phyloP scores from a whole-genome alignment of 2,329 filamentous ascomycete species.

The Diaporthe caulivora region DNA sequence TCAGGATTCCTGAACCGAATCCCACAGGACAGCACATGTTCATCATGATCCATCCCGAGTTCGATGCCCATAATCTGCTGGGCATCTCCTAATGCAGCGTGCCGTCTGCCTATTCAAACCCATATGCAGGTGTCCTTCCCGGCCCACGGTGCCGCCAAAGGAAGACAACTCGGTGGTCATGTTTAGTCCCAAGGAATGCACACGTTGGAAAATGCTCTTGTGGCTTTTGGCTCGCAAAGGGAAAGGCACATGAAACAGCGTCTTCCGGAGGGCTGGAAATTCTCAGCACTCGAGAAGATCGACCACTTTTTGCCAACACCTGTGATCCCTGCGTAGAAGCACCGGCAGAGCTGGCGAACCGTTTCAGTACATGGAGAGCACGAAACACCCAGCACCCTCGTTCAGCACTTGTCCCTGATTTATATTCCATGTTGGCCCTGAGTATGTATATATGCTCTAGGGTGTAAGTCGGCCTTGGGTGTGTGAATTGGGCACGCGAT shows the following conservation, averaged over 20 bases:
- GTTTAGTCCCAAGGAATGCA: not conserved
- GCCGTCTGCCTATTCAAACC: conserved; percentile 15
- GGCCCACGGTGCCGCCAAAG: no score
- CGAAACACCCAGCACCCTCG: no score
- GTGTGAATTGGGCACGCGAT: no score
- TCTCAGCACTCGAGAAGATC: not conserved
- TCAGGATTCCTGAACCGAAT: not conserved
- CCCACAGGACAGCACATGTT: not conserved
- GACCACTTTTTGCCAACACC: not conserved
- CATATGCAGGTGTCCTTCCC: conserved; percentile 1
- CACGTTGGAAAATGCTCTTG: not conserved
- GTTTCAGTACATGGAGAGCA: conserved; percentile 7
- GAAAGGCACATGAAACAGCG: not conserved
- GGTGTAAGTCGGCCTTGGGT: no score
- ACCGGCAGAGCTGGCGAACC: not conserved
- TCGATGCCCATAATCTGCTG: not conserved
- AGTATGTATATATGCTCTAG: no score
- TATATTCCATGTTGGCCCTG: no score
- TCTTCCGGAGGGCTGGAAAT: not conserved
- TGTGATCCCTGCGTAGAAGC: conserved; percentile 2
- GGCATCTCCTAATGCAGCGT: conserved; percentile 5
- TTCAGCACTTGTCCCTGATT: no score
- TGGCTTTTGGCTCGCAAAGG: not conserved
- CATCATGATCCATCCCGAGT: not conserved
- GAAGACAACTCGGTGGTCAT: no score